phyloP scores from a whole-genome alignment of 2,329 filamentous ascomycete genomes.

The Fonsecaea multimorphosa region DNA sequence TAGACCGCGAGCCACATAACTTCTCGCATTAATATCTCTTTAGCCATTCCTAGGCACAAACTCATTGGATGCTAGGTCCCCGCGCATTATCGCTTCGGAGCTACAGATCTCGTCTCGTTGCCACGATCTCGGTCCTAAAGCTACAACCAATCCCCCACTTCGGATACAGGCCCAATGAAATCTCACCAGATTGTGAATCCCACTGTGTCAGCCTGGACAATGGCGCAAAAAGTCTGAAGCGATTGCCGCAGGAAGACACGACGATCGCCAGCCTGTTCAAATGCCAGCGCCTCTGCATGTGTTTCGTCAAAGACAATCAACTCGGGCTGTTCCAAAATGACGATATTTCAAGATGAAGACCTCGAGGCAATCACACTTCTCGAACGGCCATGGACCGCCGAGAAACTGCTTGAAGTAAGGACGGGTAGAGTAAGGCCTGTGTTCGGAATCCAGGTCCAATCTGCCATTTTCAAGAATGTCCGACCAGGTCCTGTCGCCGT shows the following conservation, averaged over 20 bases:
- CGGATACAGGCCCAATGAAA: background rate
- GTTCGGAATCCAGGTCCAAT: slow-evolving; percentile 16
- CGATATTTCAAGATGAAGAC: slow-evolving; percentile 15
- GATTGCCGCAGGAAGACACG: background rate
- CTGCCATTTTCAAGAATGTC: slow-evolving; percentile 28
- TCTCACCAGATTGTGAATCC: background rate
- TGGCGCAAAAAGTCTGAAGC: background rate
- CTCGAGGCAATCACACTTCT: slow-evolving; percentile 16
- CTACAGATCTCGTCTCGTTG: background rate
- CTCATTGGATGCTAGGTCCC: background rate
- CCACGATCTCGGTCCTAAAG: background rate
- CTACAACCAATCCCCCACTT: background rate
- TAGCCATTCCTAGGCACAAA: too few species aligned
- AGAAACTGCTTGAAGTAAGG: slow-evolving; percentile 25
- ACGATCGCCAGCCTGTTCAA: background rate
- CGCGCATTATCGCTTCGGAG: background rate
- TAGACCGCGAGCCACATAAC: too few species aligned
- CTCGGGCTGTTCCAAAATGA: slow-evolving; percentile 6
- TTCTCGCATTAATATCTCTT: too few species aligned
- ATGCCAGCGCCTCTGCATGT: background rate
- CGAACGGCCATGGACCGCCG: slow-evolving; percentile 18
- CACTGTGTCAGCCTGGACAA: background rate
- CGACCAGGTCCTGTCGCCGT: slow-evolving; percentile 20
- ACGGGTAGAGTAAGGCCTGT: slow-evolving; percentile 26
- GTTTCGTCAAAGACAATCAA: background rate